Evolutionary conservation across 768 basidiomycete species (phyloP).

Genomic region (Gymnopilus junonius): DNA sequence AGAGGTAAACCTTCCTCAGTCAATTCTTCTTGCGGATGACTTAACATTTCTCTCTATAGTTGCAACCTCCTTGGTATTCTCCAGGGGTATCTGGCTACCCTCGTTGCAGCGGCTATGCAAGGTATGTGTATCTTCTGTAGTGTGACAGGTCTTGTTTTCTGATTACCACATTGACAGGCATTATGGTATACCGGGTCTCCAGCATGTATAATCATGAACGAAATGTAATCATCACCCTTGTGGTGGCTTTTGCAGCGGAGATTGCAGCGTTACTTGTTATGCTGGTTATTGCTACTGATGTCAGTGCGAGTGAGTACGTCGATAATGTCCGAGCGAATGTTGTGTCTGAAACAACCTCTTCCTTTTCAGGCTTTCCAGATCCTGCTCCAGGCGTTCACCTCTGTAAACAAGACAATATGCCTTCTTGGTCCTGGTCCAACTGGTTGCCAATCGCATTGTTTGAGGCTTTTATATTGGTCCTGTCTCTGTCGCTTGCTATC

Average conservation of each 20-base stretch:
- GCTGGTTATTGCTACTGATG: slow-evolving; percentile 1
- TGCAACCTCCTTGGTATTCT: background rate
- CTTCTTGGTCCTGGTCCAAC: slow-evolving; percentile 1
- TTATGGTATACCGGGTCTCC: slow-evolving; percentile 14
- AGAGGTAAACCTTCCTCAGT: background rate
- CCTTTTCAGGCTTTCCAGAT: slow-evolving; percentile 1
- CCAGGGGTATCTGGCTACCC: background rate
- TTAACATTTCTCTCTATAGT: background rate
- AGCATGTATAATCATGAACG: slow-evolving; percentile 16
- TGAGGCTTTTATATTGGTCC: slow-evolving; percentile 4
- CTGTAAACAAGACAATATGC: slow-evolving; percentile 8
- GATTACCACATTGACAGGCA: background rate
- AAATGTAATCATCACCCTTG: slow-evolving; percentile 1
- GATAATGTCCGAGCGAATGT: background rate
- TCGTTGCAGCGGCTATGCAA: slow-evolving; percentile 3
- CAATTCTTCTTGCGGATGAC: no score
- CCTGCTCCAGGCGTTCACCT: slow-evolving; percentile 7
- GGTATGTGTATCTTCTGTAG: background rate
- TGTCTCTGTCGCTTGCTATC: slow-evolving; percentile 3
- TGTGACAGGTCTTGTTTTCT: background rate
- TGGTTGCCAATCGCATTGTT: slow-evolving; percentile 9
- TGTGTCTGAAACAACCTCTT: background rate
- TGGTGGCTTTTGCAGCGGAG: background rate
- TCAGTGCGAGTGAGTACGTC: background rate
- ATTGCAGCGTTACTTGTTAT: background rate